Conservation (phyloP, 306 rosid genomes). For the Begonia loranthoides region DNA sequence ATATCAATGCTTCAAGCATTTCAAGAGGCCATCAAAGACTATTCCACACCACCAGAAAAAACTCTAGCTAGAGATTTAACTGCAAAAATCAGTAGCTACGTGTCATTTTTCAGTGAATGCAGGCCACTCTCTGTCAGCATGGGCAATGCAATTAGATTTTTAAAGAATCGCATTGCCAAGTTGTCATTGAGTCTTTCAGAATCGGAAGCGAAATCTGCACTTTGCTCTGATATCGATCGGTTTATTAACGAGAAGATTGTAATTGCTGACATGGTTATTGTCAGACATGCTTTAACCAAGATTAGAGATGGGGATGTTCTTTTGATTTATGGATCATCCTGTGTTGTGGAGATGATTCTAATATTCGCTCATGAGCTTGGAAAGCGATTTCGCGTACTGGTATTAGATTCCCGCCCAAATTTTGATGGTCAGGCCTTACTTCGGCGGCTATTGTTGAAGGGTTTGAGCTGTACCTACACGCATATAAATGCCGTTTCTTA, state of each 20-base stretch:
- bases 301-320: slow-evolving; percentile 77
- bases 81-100: slow-evolving; percentile 57
- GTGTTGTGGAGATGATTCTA: slow-evolving; percentile 71
- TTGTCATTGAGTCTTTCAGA: slow-evolving; percentile 44
- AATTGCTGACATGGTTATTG: slow-evolving; percentile 75
- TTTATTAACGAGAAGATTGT: slow-evolving; percentile 68
- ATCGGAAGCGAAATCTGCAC: slow-evolving; percentile 57
- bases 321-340: slow-evolving; percentile 62
- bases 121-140: slow-evolving; percentile 80
- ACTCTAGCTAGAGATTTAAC: slow-evolving; percentile 56
- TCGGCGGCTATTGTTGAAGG: slow-evolving; percentile 49
- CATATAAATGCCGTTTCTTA: slow-evolving; percentile 71
- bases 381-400: slow-evolving; percentile 61
- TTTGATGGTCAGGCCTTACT: slow-evolving; percentile 68
- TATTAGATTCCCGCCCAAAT: slow-evolving; percentile 83
- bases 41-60: slow-evolving; percentile 58
- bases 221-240: slow-evolving; percentile 54
- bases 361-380: slow-evolving; percentile 61
- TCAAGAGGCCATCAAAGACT: slow-evolving; percentile 60
- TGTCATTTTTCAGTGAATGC: slow-evolving; percentile 67
- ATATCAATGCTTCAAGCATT: slow-evolving; percentile 73
- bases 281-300: slow-evolving; percentile 53
- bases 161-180: slow-evolving; percentile 40
- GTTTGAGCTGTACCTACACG: slow-evolving; percentile 68
- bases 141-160: slow-evolving; percentile 34